A percentile compares a stretch with the other conserved stretches of the same genome.
Evolutionary conservation across 2,329 filamentous ascomycete species (phyloP).

Genomic region (Penicillium sp.): DNA sequence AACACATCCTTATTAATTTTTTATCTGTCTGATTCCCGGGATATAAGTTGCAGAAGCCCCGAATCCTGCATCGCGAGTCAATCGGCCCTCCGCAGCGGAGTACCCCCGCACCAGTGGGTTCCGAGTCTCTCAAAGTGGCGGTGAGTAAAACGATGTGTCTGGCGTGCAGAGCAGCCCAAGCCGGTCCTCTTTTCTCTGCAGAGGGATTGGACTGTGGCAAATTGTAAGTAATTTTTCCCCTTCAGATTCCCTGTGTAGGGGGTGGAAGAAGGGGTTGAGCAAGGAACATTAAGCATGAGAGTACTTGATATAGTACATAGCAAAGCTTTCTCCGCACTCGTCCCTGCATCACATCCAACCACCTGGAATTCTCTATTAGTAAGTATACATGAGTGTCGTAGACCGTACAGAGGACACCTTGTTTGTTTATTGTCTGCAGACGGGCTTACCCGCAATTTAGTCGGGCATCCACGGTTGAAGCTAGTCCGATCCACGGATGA

Average conservation of each 20-base stretch:
- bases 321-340: constrained; percentile 1
- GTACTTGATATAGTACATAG: not conserved
- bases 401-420: not conserved
- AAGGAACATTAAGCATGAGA: not conserved
- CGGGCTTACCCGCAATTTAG: not conserved
- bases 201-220: not conserved
- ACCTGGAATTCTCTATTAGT: not conserved
- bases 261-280: not conserved
- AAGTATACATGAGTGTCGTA: not conserved
- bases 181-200: constrained; percentile 2
- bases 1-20: too few species aligned
- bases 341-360: constrained; percentile 1
- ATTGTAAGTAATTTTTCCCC: not conserved
- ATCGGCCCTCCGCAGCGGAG: constrained; percentile 2
- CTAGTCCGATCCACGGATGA: constrained; percentile 3
- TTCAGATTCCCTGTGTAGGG: not conserved
- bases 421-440: not conserved
- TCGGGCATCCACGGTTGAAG: constrained; percentile 6
- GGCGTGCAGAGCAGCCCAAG: constrained; percentile 15
- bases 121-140: constrained; percentile 19
- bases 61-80: not conserved
- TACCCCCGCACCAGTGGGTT: constrained; percentile 13
- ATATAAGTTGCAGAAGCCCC: not conserved
- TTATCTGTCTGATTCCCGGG: not conserved
- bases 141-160: constrained; percentile 22